Base-by-base conservation (phyloP, 192 early-diverging fungal genomes). In the Coemansia sp. region DNA sequence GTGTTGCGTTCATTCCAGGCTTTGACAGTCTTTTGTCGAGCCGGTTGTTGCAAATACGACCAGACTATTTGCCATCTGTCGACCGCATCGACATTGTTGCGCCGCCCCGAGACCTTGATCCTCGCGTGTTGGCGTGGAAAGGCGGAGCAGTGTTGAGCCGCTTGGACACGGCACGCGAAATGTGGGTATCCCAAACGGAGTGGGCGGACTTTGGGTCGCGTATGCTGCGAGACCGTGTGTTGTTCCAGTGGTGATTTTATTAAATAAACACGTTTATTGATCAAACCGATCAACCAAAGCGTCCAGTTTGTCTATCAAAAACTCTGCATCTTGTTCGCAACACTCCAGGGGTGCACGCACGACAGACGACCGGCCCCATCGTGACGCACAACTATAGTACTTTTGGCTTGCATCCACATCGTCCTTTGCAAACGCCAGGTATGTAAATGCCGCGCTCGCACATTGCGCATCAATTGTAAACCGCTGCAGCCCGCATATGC, bases 41-140 rank as follows among this genome's bases (percentile, higher is more conserved):
- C 47, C 53, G 72, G 23, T 50, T 79, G 3, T 67, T 75, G 66
- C 60, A 83, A 27, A 51, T 67, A 43, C 72, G 68, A 6, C 67
- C 83, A 12, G 61, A 56, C 11, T 74, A 58, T 15, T 47, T 77
- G 48, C 65, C 59, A 29, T 14, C 14, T 5, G 63, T 79, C 17
- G 88, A 89, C 58, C 81, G 84, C 12, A 83, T 85, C 0, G 88
- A 90, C 25, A 84, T 94, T 0, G 66, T 94, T 38, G 86, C 89
- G 9, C 86, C 89, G 9, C 92, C 94, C 2, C 75, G 92, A 10
- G 93, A 96, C 50, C 79, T 96, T 25, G 93, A 96, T 54, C 88
- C 92, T 2, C 75, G 89, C 6, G 74, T 94, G 53, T 65, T 96
- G 55, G 89, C 86, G 2, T 96, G 94, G 94, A 96, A 94, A 67